Base-by-base conservation (phyloP, 257 asterid species). In the Haberlea rhodopensis region DNA sequence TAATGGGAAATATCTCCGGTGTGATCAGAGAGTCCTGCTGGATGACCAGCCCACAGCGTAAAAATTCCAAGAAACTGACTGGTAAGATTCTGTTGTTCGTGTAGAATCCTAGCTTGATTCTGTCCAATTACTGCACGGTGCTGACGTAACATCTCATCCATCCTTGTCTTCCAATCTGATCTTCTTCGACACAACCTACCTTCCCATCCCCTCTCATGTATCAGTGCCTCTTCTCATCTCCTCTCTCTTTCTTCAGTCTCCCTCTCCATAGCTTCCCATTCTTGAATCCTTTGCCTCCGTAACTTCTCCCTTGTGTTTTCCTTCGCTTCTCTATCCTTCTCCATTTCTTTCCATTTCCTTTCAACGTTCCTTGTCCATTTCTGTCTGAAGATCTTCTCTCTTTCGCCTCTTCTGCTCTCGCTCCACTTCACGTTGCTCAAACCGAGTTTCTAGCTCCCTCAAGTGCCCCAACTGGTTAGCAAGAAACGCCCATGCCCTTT, bases 31-130 rank as follows among this genome's bases (percentile, higher is more conserved):
- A 92, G 85, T 53, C 85, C 87, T 0, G 89, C 56, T 16, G 91
- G 81, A 66, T 84, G 96, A 27, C 91, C 87, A 8, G 94, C 72
- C 97, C 97, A 89, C 76, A 85, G 97, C 8, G 99, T 84, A 71
- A 94, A 81, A 62, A 90, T 69, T 53, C 99, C 97, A 15, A 94
- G 75, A 62, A 94, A 78, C 82, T 94, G 99, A 76, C 78, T 75
- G 5, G 94, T 80, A 22, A 94, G 79, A 67, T 77, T 94, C 46
- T 94, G 97, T 63, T 94, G 97, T 71, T 94, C 99, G 16, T 94
- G 95, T 37, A 90, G 79, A 64, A 87, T 79, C 53, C 99, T 77
- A 5, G 89, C 88, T 71, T 94, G 99, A 67, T 85, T 69, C 80
- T 87, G 97, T 19, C 77, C 77, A 90, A 94, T 87, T 72, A 89